Evolutionary conservation across 768 basidiomycete genomes (phyloP).

Genomic region (Leucogyrophana mollusca): DNA sequence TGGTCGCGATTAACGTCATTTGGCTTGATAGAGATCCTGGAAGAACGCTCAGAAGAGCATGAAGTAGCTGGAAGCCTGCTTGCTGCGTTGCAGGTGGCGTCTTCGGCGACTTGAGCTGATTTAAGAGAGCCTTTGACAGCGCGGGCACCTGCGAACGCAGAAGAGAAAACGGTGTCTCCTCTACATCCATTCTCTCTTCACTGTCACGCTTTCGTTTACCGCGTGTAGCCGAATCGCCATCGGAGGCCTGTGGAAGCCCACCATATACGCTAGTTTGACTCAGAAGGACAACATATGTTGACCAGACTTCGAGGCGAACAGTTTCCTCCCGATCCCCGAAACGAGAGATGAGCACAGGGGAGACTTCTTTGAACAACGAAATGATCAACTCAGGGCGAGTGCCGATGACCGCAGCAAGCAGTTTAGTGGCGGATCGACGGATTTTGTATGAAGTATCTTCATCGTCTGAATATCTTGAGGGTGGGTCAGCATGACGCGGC

Average conservation of each 20-base stretch:
- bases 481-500: slow-evolving; percentile 7
- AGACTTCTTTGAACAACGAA: slow-evolving; percentile 78
- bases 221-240: slow-evolving; percentile 42
- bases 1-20: slow-evolving; percentile 59
- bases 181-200: slow-evolving; percentile 70
- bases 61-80: slow-evolving; percentile 80
- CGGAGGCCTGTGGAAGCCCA: slow-evolving; percentile 53
- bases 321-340: slow-evolving; percentile 96
- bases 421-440: slow-evolving; percentile 88
- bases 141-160: slow-evolving; percentile 75
- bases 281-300: slow-evolving; percentile 78
- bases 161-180: slow-evolving; percentile 70
- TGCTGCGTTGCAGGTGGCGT: slow-evolving; percentile 76
- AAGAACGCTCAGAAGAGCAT: slow-evolving; percentile 73
- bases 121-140: slow-evolving; percentile 77
- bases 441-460: slow-evolving; percentile 99
- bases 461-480: slow-evolving; percentile 86
- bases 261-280: slow-evolving; percentile 84
- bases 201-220: slow-evolving; percentile 79
- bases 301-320: slow-evolving; percentile 90
- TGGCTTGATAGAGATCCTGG: slow-evolving; percentile 80
- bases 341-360: slow-evolving; percentile 85
- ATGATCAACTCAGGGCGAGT: slow-evolving; percentile 88
- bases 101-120: slow-evolving; percentile 82
- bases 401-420: slow-evolving; percentile 79